These are phyloP conservation scores for Mucuna pruriens DNA, from an alignment of 306 rosid genomes.

Conservation along the genomic window DNA sequence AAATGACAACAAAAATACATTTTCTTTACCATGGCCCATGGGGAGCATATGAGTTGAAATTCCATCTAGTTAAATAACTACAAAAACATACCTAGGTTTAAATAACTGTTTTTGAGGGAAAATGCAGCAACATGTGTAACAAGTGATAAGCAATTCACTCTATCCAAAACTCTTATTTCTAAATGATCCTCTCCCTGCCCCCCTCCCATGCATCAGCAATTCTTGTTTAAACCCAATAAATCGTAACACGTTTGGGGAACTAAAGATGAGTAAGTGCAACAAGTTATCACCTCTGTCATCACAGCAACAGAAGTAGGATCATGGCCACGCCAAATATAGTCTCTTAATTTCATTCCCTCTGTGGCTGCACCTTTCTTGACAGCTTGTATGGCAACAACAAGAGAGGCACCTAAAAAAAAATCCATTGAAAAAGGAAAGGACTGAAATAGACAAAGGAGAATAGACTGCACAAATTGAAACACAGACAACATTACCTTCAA, in stretches of 20 bases:
- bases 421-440: conserved; percentile 22
- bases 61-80: conserved; percentile 13
- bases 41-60: not conserved
- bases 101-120: conserved; percentile 20
- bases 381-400: conserved; percentile 97
- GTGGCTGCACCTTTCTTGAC: conserved; percentile 96
- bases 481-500: conserved; percentile 72
- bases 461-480: conserved; percentile 28
- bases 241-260: conserved; percentile 19
- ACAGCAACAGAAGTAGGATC: conserved; percentile 99
- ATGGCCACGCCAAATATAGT: conserved; percentile 97
- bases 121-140: not conserved
- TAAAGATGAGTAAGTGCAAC: not conserved
- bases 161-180: conserved; percentile 17
- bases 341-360: conserved; percentile 94
- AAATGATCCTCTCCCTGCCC: not conserved
- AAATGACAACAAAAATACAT: conserved; percentile 13
- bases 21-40: conserved; percentile 15
- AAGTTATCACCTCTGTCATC: conserved; percentile 91
- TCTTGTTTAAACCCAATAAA: conserved; percentile 6
- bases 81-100: conserved; percentile 12
- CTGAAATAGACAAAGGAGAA: conserved; percentile 23
- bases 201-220: not conserved
- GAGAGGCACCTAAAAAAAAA: conserved; percentile 79
- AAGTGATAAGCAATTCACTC: not conserved